These are phyloP conservation scores for Wilhelminamyces savonicus DNA, from an alignment of 805 yeast genomes.

Conservation along the genomic window DNA sequence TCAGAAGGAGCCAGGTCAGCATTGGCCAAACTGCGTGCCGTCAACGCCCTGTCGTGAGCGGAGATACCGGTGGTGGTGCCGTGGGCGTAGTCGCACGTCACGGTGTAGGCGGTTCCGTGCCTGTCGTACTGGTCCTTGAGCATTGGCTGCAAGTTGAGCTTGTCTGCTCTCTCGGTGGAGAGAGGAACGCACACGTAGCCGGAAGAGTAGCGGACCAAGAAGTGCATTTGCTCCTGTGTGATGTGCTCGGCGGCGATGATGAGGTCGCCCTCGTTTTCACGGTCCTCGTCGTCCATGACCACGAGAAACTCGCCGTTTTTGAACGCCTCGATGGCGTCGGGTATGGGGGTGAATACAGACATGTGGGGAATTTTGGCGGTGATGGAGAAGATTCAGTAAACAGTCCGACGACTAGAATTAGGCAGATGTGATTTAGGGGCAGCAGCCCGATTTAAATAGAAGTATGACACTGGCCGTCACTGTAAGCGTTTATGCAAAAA, in stretches of 20 bases:
- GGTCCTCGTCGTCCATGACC: slow-evolving; percentile 94
- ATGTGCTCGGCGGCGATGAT: slow-evolving; percentile 83
- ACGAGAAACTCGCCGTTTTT: slow-evolving; percentile 75
- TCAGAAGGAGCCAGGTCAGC: slow-evolving; percentile 50
- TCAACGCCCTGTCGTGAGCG: slow-evolving; percentile 87
- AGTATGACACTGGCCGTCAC: too few species aligned
- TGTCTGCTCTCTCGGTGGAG: slow-evolving; percentile 70
- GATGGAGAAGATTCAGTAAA: too few species aligned
- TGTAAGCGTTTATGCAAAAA: too few species aligned
- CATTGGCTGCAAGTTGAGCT: slow-evolving; percentile 76
- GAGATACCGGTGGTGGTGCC: slow-evolving; percentile 97
- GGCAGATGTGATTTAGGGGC: too few species aligned
- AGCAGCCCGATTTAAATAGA: too few species aligned
- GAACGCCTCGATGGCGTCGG: slow-evolving; percentile 69
- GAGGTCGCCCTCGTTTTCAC: slow-evolving; percentile 97
- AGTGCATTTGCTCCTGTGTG: slow-evolving; percentile 88
- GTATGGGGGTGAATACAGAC: slow-evolving; percentile 44
- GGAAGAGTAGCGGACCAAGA: slow-evolving; percentile 76
- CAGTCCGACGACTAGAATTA: too few species aligned
- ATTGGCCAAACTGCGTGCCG: slow-evolving; percentile 67
- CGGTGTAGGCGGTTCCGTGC: slow-evolving; percentile 95
- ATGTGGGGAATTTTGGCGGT: slow-evolving; percentile 3
- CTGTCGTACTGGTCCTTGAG: slow-evolving; percentile 59
- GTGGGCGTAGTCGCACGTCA: slow-evolving; percentile 77
- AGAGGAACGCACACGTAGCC: slow-evolving; percentile 95